Conservation (phyloP, 75 land plant species). For the Chamaecyparis obtusa region DNA sequence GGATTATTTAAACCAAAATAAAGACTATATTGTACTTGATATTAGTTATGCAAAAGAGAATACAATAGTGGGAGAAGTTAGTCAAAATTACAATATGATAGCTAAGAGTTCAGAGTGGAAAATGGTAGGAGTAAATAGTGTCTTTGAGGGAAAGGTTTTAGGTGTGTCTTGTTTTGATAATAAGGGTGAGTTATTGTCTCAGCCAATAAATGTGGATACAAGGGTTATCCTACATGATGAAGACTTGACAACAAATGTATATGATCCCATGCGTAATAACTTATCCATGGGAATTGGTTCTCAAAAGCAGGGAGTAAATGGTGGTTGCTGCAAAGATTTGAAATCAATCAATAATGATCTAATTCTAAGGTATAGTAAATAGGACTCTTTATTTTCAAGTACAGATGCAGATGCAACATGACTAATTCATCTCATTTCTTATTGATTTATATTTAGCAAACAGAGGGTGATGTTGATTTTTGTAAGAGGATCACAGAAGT, state of each 20-base stretch:
- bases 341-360: not conserved
- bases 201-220: constrained; percentile 14
- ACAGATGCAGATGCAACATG: constrained; percentile 6
- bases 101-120: not conserved
- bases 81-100: not conserved
- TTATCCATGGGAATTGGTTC: not conserved
- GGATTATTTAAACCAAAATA: constrained; percentile 2
- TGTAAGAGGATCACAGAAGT: constrained; percentile 15
- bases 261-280: not conserved
- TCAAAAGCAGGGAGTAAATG: not conserved
- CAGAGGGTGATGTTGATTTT: constrained; percentile 13
- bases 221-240: constrained; percentile 8
- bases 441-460: constrained; percentile 6
- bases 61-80: constrained; percentile 6
- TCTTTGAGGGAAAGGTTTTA: not conserved
- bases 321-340: not conserved
- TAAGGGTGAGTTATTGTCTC: not conserved
- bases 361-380: constrained; percentile 12
- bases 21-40: constrained; percentile 10
- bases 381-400: not conserved
- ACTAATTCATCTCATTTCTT: constrained; percentile 16
- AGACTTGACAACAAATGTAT: not conserved
- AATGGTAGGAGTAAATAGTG: not conserved
- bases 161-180: not conserved
- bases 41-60: not conserved